Evolutionary conservation across 306 rosid genomes (phyloP).

Genomic region (Vachellia pachyceras): DNA sequence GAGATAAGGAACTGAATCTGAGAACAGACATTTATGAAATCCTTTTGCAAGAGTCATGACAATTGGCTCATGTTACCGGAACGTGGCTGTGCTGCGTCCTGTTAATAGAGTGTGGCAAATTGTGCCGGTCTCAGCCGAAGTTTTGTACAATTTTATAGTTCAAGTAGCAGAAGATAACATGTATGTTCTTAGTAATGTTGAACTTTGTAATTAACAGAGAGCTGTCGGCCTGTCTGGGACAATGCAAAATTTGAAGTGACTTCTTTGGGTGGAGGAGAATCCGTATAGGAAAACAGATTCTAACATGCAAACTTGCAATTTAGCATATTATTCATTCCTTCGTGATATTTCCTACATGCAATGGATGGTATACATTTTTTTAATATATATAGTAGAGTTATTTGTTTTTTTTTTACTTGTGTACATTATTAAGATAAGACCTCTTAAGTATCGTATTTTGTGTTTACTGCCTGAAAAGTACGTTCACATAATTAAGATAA

Average conservation of each 20-base stretch:
- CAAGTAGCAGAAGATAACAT: not conserved
- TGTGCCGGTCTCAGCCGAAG: not conserved
- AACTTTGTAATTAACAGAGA: not conserved
- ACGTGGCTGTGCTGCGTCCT: not conserved
- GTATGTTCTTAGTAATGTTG: conserved; percentile 10
- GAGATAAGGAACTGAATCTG: conserved; percentile 91
- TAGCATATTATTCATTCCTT: not conserved
- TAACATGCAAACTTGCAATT: not conserved
- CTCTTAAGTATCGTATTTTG: no score
- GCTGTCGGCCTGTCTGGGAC: not conserved
- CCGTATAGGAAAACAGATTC: not conserved
- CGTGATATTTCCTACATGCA: not conserved
- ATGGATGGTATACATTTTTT: no score
- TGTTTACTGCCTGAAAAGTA: no score
- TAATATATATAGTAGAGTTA: no score
- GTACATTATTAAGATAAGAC: no score
- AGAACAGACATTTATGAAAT: conserved; percentile 95
- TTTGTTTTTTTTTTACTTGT: no score
- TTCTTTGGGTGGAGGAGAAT: conserved; percentile 16
- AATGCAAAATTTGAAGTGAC: conserved; percentile 21
- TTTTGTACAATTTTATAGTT: conserved; percentile 26
- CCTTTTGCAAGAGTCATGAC: conserved; percentile 74
- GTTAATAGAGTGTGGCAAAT: not conserved
- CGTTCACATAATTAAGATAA: no score
- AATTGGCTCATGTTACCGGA: conserved; percentile 4